These are phyloP conservation scores for Leishmania martiniquensis DNA, from an alignment of 208 protist species.

Conservation along the genomic window DNA sequence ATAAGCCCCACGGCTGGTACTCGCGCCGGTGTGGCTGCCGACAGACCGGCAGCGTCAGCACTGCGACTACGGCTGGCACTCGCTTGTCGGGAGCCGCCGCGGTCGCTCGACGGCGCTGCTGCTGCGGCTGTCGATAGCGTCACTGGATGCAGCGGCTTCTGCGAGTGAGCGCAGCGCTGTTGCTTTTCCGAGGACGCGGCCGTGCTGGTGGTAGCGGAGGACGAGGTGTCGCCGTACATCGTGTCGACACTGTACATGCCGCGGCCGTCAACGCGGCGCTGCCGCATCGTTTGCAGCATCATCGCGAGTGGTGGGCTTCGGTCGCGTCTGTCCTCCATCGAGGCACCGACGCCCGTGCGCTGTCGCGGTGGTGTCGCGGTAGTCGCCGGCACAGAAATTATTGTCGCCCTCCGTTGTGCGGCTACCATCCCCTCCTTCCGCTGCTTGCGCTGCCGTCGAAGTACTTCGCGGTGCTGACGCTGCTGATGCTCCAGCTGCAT, in stretches of 20 bases:
- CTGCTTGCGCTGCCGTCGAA: slow-evolving; percentile 32
- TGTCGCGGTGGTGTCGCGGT: slow-evolving; percentile 5
- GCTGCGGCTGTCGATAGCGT: background rate
- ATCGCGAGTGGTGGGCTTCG: slow-evolving; percentile 31
- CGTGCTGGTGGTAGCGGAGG: background rate
- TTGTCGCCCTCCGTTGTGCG: background rate
- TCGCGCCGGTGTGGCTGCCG: background rate
- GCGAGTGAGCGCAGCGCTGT: background rate
- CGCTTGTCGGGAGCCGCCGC: background rate
- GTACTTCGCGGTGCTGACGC: slow-evolving; percentile 46
- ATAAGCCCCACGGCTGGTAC: background rate
- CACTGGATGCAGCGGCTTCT: background rate
- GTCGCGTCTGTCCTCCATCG: slow-evolving; percentile 5
- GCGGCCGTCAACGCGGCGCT: background rate
- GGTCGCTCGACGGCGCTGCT: background rate
- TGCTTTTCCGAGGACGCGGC: background rate
- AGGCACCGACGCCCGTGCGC: background rate
- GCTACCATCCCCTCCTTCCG: background rate
- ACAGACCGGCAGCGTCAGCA: background rate
- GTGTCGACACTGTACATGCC: background rate
- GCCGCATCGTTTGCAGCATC: slow-evolving; percentile 23
- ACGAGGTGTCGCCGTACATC: background rate
- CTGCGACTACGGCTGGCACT: background rate
- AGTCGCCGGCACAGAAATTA: background rate
- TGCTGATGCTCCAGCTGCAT: slow-evolving; percentile 45